Evolutionary conservation across 2,329 filamentous ascomycete genomes (phyloP).

Genomic region (Fusarium albosuccineum): DNA sequence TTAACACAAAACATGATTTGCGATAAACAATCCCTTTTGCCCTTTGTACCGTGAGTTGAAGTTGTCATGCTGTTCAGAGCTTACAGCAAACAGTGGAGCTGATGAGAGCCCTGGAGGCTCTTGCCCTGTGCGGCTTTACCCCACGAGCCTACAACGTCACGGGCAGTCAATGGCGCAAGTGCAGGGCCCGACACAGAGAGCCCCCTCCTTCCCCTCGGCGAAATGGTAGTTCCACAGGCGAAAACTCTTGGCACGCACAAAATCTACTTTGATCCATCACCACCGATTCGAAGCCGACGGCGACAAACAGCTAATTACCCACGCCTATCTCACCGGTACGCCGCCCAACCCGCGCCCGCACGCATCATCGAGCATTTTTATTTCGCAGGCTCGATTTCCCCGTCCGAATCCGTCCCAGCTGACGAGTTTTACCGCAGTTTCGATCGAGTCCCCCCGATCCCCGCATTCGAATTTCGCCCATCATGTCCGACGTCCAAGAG

Average conservation of each 20-base stretch:
- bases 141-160: conserved; percentile 41
- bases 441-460: conserved; percentile 47
- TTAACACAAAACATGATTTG: no score
- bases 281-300: conserved; percentile 51
- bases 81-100: conserved; percentile 5
- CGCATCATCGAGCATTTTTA: conserved; percentile 27
- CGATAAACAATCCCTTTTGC: no score
- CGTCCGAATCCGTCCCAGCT: conserved; percentile 43
- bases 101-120: conserved; percentile 1
- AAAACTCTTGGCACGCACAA: conserved; percentile 63
- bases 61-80: background rate
- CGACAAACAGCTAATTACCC: conserved; percentile 53
- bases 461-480: conserved; percentile 52
- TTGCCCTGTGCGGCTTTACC: conserved; percentile 35
- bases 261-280: conserved; percentile 55
- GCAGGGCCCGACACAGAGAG: conserved; percentile 28
- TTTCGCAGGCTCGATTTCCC: conserved; percentile 35
- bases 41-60: no score
- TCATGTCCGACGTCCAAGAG: conserved; percentile 70
- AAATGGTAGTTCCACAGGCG: conserved; percentile 56
- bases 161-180: conserved; percentile 37
- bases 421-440: conserved; percentile 47
- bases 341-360: conserved; percentile 37
- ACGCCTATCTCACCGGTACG: conserved; percentile 53
- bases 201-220: conserved; percentile 44